Base-by-base conservation (phyloP, 768 basidiomycete genomes). In the Cyclocybe cylindracea region DNA sequence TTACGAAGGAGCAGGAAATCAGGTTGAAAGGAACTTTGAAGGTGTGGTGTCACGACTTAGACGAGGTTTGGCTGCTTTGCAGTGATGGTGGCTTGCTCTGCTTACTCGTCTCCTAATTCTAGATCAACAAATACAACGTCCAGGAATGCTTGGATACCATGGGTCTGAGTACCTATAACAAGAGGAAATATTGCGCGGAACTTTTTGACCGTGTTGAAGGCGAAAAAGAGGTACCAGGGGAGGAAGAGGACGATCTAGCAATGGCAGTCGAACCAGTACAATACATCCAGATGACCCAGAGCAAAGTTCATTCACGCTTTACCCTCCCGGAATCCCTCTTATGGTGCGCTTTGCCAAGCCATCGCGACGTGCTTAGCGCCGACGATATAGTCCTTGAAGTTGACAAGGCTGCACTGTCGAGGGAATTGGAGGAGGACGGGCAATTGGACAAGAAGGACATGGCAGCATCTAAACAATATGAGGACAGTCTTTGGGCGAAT, bases 1-100 rank as follows among this genome's bases (percentile, higher is more conserved):
- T 79, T 6, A 69, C 76, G 35, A 79, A 80, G 38, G 85, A 87
- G 58, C 79, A 84, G 51, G 87, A 87, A 57, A 65, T 72, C 47
- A 66, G 69, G 32, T 61, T 85, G 60, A 89, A 88, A 66, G 70
- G 72, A 37, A 76, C 78, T 14, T 79, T 79, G 42, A 86, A 79
- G 58, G 84, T 75, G 6, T 90, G 87, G 85, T 71, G 76, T 42
- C 70, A 71, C 10, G 66, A 66, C 40, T 72, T 73, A 31, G 70
- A 78, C 58, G 79, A 82, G 61, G 70, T 71, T 36, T 37, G 60
- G 51, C 35, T 24, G 40, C 36, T 31, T 34, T 32, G 35, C 38
- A 4, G 14, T 9, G 45, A 24, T 18, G 19, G 43, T 32, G 43
- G 44, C 7, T 31, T 41, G 19, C 16, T 47, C 33, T 29, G n/a